Evolutionary conservation across 441 rosid species (phyloP), one percentile per base, ranked within the genome.

Genomic region (Erodium moschatum): DNA sequence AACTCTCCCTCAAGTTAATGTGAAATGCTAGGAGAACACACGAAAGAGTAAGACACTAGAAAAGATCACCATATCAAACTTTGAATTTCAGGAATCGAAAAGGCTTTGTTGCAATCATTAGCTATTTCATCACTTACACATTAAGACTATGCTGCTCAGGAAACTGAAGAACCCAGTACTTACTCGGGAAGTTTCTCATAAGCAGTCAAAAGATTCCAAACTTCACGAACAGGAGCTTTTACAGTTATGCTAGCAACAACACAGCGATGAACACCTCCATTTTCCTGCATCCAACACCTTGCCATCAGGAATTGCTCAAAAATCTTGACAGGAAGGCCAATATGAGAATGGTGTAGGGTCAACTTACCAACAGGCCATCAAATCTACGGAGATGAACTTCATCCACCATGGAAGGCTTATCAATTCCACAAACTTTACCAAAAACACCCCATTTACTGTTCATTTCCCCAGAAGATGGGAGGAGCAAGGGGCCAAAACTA

Each of bases 141-240:
- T 19, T 56, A 19, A 54, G 20, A 63, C 50, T 69, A 0, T 29
- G 40, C 46, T 18, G 64, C 72, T 44, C 19, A 46, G 16, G 69
- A 40, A 73, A 20, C 6, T 72, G 58, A 62, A 54, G 35, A 46
- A 64, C 50, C 29, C 8, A 10, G 65, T 70, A 70, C 86, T 77
- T 83, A 91, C 98, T 94, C 96, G 6, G 98, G 96, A 79, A 91
- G 97, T 79, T 87, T 91, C 82, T 91, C 94, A 71, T 94, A 94
- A 76, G 91, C 83, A 60, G 97, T 91, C 78, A 94, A 79, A 74
- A 89, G 85, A 75, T 85, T 91, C 98, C 98, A 94, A 70, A 94
- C 97, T 79, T 89, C 96, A 66, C 82, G 86, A 77, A 88, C 89
- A 73, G 94, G 82, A 79, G 98, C 96, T 83, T 89, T 94, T 9